Evolutionary conservation across 2,329 filamentous ascomycete species (phyloP).

Genomic region (Stachybotrys chlorohalonatus): DNA sequence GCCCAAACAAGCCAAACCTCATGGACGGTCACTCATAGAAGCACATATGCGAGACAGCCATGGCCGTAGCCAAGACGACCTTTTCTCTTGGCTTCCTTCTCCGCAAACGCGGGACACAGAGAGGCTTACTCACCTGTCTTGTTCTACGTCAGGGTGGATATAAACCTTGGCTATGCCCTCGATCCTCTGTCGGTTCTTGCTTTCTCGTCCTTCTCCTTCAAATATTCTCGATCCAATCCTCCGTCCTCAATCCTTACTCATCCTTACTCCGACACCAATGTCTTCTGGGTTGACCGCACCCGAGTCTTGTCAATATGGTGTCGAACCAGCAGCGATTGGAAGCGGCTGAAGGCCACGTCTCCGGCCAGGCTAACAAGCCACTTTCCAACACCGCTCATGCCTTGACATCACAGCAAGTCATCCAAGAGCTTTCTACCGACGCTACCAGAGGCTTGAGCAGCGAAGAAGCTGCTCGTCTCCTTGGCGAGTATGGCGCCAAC

Average conservation of each 20-base stretch:
- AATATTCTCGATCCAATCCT: background rate
- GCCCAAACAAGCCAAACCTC: background rate
- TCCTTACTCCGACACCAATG: background rate
- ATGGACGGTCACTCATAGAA: background rate
- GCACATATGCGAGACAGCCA: background rate
- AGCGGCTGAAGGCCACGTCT: conserved; percentile 11
- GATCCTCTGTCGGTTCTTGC: background rate
- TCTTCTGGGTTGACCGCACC: background rate
- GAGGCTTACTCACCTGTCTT: background rate
- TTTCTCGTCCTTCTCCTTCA: background rate
- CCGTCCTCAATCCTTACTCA: background rate
- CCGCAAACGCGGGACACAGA: background rate
- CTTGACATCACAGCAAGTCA: conserved; percentile 35
- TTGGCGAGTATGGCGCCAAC: conserved; percentile 47
- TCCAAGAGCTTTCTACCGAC: conserved; percentile 42
- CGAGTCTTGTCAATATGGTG: background rate
- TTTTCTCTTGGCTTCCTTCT: background rate
- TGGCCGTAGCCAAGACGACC: background rate
- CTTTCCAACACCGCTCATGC: conserved; percentile 48
- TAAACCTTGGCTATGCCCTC: background rate
- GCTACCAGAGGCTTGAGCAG: conserved; percentile 42
- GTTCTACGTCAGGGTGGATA: background rate
- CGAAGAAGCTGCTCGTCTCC: conserved; percentile 37
- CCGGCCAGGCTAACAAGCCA: conserved; percentile 18
- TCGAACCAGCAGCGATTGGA: background rate